These are phyloP conservation scores for Liquidambar formosana DNA, from an alignment of 164 flowering plant species.

Conservation along the genomic window DNA sequence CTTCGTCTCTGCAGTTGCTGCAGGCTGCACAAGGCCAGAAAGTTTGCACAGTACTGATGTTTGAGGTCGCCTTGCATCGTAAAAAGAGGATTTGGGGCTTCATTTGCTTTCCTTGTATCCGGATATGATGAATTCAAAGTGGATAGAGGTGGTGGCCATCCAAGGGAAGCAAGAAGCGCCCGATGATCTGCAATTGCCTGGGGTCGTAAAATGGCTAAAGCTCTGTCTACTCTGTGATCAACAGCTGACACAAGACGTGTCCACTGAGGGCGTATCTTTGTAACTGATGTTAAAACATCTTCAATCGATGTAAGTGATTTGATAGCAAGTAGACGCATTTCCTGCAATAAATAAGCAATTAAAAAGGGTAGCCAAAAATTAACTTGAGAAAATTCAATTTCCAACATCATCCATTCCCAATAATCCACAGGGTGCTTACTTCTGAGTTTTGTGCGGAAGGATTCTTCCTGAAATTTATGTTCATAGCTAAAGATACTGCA, in stretches of 20 bases:
- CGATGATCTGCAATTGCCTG: slow-evolving; percentile 93
- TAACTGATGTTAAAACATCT: slow-evolving; percentile 58
- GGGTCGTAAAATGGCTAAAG: slow-evolving; percentile 88
- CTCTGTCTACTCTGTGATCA: slow-evolving; percentile 92
- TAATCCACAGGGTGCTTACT: slow-evolving; percentile 37
- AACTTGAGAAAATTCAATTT: background rate
- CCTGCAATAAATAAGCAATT: slow-evolving; percentile 39
- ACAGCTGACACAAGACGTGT: slow-evolving; percentile 75
- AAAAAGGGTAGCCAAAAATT: background rate
- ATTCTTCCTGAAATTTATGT: slow-evolving; percentile 46
- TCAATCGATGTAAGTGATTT: slow-evolving; percentile 59
- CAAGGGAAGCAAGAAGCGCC: slow-evolving; percentile 78
- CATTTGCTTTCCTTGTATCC: slow-evolving; percentile 41
- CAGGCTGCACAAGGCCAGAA: slow-evolving; percentile 78
- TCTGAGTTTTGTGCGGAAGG: slow-evolving; percentile 42
- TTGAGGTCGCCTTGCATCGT: slow-evolving; percentile 85
- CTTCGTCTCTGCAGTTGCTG: slow-evolving; percentile 80
- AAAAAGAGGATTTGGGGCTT: slow-evolving; percentile 66
- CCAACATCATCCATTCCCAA: background rate
- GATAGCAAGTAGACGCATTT: slow-evolving; percentile 58
- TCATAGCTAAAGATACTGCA: slow-evolving; percentile 74
- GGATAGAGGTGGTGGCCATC: slow-evolving; percentile 95
- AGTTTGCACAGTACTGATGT: slow-evolving; percentile 69
- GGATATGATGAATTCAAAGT: slow-evolving; percentile 38
- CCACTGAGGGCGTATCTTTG: slow-evolving; percentile 78